A percentile compares a stretch with the other conserved stretches of the same genome.
These are phyloP conservation scores for Leucogyrophana mollusca DNA, from an alignment of 768 basidiomycete species.

Conservation along the genomic window DNA sequence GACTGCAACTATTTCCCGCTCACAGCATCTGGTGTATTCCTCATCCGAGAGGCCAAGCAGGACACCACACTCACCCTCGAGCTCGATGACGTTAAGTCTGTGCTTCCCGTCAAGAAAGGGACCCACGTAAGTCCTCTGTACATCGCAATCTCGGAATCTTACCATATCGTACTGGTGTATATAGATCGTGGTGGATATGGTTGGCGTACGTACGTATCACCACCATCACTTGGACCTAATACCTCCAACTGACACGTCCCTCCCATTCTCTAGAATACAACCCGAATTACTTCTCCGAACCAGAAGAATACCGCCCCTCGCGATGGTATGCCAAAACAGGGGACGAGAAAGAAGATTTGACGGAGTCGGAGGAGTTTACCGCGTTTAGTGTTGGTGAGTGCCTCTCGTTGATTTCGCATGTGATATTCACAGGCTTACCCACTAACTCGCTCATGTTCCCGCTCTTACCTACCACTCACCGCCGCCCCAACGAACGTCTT, in stretches of 20 bases:
- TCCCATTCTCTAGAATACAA: constrained; percentile 39
- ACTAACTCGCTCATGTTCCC: too few relatives aligned
- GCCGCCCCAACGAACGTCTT: too few relatives aligned
- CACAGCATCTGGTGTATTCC: constrained; percentile 27
- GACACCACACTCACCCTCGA: constrained; percentile 23
- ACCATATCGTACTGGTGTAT: background rate
- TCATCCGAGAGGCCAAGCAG: constrained; percentile 27
- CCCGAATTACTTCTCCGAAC: constrained; percentile 34
- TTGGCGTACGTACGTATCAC: constrained; percentile 24
- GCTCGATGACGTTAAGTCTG: constrained; percentile 9
- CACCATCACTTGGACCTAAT: too few relatives aligned
- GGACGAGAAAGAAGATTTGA: constrained; percentile 6
- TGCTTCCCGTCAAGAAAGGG: constrained; percentile 22
- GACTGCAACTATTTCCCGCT: too few relatives aligned
- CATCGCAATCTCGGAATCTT: background rate
- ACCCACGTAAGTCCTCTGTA: constrained; percentile 10
- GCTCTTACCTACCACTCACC: background rate
- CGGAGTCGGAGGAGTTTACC: constrained; percentile 17
- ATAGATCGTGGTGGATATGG: constrained; percentile 27
- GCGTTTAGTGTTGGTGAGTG: constrained; percentile 22
- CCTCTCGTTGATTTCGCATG: background rate
- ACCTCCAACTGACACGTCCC: too few relatives aligned
- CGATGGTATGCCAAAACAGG: constrained; percentile 33
- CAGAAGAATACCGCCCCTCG: constrained; percentile 33
- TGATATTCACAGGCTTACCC: background rate